A percentile compares a stretch with the other conserved stretches of the same genome.
Conservation (phyloP, 371 early-diverging fungal species). For the Mucor ambiguus region DNA sequence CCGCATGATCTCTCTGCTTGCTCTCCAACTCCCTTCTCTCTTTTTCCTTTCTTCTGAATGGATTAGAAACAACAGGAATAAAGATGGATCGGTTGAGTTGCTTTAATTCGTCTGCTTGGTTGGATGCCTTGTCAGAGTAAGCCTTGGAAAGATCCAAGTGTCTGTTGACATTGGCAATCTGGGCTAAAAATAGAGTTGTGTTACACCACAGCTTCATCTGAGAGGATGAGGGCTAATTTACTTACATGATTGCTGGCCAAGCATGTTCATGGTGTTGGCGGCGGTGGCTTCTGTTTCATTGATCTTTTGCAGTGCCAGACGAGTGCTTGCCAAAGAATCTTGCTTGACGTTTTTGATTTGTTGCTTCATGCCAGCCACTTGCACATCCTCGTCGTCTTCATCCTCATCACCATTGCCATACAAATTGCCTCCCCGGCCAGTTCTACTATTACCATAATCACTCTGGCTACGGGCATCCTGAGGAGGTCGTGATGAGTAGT, state of each 20-base stretch:
- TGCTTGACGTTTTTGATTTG: slow-evolving; percentile 72
- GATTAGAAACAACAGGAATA: slow-evolving; percentile 68
- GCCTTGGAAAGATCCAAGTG: slow-evolving; percentile 75
- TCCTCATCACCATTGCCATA: neutral
- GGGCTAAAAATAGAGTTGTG: slow-evolving; percentile 26
- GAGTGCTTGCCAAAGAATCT: slow-evolving; percentile 74
- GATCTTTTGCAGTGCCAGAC: slow-evolving; percentile 67
- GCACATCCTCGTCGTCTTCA: slow-evolving; percentile 59
- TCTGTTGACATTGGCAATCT: slow-evolving; percentile 69
- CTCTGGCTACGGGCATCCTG: neutral
- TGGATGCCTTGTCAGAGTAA: slow-evolving; percentile 72
- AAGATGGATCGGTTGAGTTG: slow-evolving; percentile 83
- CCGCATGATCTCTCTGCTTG: slow-evolving; percentile 52
- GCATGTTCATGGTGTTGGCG: slow-evolving; percentile 64
- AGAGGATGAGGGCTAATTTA: slow-evolving; percentile 8
- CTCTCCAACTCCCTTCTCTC: slow-evolving; percentile 55
- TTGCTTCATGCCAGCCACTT: slow-evolving; percentile 59
- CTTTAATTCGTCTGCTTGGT: slow-evolving; percentile 75
- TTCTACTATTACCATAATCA: neutral
- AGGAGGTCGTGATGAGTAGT: neutral
- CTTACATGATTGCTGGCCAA: slow-evolving; percentile 67
- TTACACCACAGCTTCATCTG: slow-evolving; percentile 3
- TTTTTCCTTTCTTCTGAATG: slow-evolving; percentile 63
- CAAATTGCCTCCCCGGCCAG: neutral
- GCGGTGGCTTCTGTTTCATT: slow-evolving; percentile 69